phyloP scores from a whole-genome alignment of 2,329 filamentous ascomycete species.

The Thielaviopsis punctulata region DNA sequence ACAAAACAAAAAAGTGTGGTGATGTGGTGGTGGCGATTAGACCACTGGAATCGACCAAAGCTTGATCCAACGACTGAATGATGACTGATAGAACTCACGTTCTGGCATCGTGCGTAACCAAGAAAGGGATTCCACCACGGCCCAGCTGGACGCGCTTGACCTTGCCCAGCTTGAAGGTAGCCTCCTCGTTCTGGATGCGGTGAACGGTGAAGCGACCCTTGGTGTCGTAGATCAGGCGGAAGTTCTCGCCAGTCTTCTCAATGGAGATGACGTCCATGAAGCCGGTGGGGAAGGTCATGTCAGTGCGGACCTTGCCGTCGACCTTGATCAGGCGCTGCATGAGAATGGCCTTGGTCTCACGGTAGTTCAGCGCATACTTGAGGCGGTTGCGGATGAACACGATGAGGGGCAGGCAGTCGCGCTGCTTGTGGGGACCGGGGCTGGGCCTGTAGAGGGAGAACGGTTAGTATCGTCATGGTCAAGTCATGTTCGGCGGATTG shows the following conservation, averaged over 20 bases:
- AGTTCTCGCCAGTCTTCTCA: conserved; percentile 99
- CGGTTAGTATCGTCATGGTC: background rate
- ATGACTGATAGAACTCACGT: conserved; percentile 97
- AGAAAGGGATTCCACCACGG: conserved; percentile 99
- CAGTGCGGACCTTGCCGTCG: conserved; percentile 98
- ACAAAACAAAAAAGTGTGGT: background rate
- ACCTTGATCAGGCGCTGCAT: conserved; percentile 99
- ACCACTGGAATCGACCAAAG: conserved; percentile 55
- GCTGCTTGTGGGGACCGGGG: conserved; percentile 94
- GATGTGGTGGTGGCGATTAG: conserved; percentile 1
- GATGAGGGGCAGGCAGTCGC: conserved; percentile 96
- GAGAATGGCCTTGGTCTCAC: conserved; percentile 93
- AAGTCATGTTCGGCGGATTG: background rate
- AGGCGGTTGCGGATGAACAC: conserved; percentile 94
- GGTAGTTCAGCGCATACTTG: conserved; percentile 99
- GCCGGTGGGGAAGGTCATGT: conserved; percentile 89
- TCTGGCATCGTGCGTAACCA: conserved; percentile 99
- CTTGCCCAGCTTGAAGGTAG: conserved; percentile 99
- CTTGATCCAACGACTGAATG: conserved; percentile 99
- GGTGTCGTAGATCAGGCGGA: conserved; percentile 99
- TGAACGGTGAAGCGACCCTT: conserved; percentile 99
- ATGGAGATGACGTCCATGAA: conserved; percentile 99
- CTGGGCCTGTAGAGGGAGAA: conserved; percentile 30
- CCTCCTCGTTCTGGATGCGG: conserved; percentile 97
- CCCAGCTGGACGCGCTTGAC: conserved; percentile 99